Evolutionary conservation across 257 asterid species (phyloP).

Genomic region (Lavandula angustifolia): DNA sequence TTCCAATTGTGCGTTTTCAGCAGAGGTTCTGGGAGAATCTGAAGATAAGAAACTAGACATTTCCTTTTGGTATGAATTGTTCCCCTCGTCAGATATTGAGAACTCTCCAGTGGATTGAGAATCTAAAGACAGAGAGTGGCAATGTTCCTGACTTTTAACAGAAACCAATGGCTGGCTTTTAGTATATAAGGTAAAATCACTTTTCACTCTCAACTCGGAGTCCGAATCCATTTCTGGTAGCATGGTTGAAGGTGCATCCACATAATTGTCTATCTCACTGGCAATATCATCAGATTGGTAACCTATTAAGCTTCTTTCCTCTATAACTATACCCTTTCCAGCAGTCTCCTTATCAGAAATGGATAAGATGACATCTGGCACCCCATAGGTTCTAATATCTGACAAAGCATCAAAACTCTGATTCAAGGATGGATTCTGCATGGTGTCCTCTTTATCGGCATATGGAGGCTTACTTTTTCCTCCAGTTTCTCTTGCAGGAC

Average conservation of each 20-base stretch:
- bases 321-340: slow-evolving; percentile 50
- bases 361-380: slow-evolving; percentile 42
- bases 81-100: slow-evolving; percentile 49
- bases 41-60: slow-evolving; percentile 41
- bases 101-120: slow-evolving; percentile 60
- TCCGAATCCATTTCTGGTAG: slow-evolving; percentile 75
- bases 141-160: slow-evolving; percentile 45
- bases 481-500: slow-evolving; percentile 47
- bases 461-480: slow-evolving; percentile 41
- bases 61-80: slow-evolving; percentile 43
- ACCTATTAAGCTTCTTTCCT: slow-evolving; percentile 45
- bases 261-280: slow-evolving; percentile 75
- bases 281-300: slow-evolving; percentile 66
- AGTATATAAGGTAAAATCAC: slow-evolving; percentile 39
- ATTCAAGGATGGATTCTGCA: slow-evolving; percentile 32
- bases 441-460: slow-evolving; percentile 43
- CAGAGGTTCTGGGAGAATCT: slow-evolving; percentile 40
- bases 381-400: slow-evolving; percentile 36
- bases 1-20: slow-evolving; percentile 38
- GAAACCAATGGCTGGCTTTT: slow-evolving; percentile 37
- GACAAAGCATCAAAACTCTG: slow-evolving; percentile 39
- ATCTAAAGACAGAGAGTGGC: slow-evolving; percentile 50
- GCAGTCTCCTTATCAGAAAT: slow-evolving; percentile 38
- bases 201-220: slow-evolving; percentile 56
- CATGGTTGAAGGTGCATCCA: slow-evolving; percentile 79